Conservation (phyloP, 2,329 filamentous ascomycete genomes). For the Cladophialophora carrionii region DNA sequence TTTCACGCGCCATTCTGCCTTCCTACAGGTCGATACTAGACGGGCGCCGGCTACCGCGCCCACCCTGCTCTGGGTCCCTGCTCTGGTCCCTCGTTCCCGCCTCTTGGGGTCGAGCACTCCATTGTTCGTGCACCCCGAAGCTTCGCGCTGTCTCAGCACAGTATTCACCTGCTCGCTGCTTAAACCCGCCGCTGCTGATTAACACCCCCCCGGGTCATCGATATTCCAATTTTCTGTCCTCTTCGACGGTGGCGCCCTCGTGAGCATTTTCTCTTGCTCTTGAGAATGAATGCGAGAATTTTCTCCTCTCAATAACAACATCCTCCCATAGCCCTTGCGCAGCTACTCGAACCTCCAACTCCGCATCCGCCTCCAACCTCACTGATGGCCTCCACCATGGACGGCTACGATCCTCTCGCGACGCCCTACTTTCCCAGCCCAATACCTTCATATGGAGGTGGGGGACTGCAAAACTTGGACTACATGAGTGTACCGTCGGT, state of each 20-base stretch:
- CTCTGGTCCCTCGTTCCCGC: constrained; percentile 6
- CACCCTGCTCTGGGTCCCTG: constrained; percentile 8
- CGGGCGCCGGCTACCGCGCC: constrained; percentile 8
- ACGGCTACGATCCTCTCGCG: constrained; percentile 63
- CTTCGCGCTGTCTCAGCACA: constrained; percentile 2
- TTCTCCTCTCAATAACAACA: constrained; percentile 15
- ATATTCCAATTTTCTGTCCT: constrained; percentile 20
- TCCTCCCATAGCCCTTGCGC: constrained; percentile 16
- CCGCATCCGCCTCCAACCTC: constrained; percentile 10
- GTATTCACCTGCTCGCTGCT: constrained; percentile 14
- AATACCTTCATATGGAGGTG: constrained; percentile 52
- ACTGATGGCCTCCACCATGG: constrained; percentile 47
- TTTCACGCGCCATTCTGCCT: neutral
- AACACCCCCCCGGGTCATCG: constrained; percentile 23
- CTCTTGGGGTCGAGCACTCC: constrained; percentile 5
- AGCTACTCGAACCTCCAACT: constrained; percentile 16
- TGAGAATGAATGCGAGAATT: constrained; percentile 22
- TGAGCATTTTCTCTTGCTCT: constrained; percentile 25
- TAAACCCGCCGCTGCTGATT: constrained; percentile 26
- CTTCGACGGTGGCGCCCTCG: constrained; percentile 22
- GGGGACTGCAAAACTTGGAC: constrained; percentile 54
- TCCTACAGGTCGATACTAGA: constrained; percentile 2
- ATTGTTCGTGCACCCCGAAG: neutral
- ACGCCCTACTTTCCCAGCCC: constrained; percentile 66
- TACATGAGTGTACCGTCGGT: constrained; percentile 55